Conservation (phyloP, 1,139 yeast species). For the Blastobotrys illinoisensis region DNA sequence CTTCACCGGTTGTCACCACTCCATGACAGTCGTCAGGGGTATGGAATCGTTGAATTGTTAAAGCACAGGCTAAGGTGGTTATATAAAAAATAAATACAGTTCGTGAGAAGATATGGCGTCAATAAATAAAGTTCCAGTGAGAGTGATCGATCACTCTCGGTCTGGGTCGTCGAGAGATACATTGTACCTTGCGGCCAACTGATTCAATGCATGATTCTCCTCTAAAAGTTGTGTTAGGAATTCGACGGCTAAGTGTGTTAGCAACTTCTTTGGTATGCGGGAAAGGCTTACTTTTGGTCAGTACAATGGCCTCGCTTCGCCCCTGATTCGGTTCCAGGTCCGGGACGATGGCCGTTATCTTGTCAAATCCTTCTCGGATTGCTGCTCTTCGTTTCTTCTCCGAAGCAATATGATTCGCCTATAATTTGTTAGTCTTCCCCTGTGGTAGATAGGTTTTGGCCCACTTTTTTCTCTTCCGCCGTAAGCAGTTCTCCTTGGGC, state of each 20-base stretch:
- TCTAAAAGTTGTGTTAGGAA: conserved; percentile 27
- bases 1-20: too few species aligned
- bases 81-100: neutral
- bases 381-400: conserved; percentile 47
- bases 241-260: conserved; percentile 26
- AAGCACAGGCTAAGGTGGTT: neutral
- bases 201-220: conserved; percentile 29
- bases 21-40: neutral
- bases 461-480: conserved; percentile 27
- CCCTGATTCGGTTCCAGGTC: conserved; percentile 35
- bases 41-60: neutral
- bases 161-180: conserved; percentile 7
- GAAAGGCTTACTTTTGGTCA: conserved; percentile 29
- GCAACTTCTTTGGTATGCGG: neutral
- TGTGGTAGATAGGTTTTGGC: neutral
- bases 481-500: conserved; percentile 27
- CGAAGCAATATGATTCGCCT: conserved; percentile 45
- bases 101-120: neutral
- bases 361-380: conserved; percentile 42
- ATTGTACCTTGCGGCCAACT: conserved; percentile 22
- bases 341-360: conserved; percentile 40
- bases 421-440: neutral
- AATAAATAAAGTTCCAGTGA: too few species aligned
- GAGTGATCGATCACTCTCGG: neutral
- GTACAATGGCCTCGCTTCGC: conserved; percentile 39